Percentiles rank a stretch among this genome's conserved stretches.
These are phyloP conservation scores for Acer negundo DNA, from an alignment of 345 rosid species.

Conservation along the genomic window DNA sequence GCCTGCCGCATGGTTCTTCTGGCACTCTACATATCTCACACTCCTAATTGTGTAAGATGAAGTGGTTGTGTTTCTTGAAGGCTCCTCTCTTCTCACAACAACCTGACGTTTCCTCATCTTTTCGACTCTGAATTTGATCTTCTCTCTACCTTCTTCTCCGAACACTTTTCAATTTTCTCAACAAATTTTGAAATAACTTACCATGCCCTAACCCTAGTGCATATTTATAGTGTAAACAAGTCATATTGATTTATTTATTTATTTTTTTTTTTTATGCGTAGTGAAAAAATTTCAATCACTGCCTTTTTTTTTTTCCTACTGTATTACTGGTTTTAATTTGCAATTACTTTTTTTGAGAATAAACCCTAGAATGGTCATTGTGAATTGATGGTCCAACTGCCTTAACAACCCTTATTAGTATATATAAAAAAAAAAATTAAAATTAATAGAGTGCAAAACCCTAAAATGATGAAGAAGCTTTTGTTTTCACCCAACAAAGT, in stretches of 20 bases:
- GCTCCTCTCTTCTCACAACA: conserved; percentile 57
- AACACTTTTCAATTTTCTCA: conserved; percentile 10
- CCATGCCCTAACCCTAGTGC: conserved; percentile 59
- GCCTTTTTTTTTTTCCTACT: not conserved
- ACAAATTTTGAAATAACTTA: conserved; percentile 21
- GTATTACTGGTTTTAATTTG: not conserved
- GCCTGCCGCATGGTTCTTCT: conserved; percentile 74
- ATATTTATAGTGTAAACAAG: conserved; percentile 39
- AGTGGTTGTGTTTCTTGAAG: conserved; percentile 39
- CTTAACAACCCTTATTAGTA: conserved; percentile 30
- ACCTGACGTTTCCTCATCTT: conserved; percentile 77
- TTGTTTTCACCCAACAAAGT: conserved; percentile 30
- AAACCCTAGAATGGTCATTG: conserved; percentile 33
- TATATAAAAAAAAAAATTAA: not conserved
- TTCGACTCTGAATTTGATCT: conserved; percentile 4
- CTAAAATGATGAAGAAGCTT: conserved; percentile 38
- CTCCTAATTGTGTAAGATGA: conserved; percentile 46
- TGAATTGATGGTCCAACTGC: conserved; percentile 49
- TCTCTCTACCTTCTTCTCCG: not conserved
- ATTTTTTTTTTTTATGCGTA: not conserved
- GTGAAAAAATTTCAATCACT: not conserved
- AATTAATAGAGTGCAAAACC: conserved; percentile 27
- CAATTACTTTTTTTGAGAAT: not conserved
- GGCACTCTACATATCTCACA: conserved; percentile 73
- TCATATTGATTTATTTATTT: not conserved